Evolutionary conservation across 176 grass and related monocot genomes (phyloP), one percentile per base, ranked within the genome.

Genomic region (Alopecurus myosuroides): DNA sequence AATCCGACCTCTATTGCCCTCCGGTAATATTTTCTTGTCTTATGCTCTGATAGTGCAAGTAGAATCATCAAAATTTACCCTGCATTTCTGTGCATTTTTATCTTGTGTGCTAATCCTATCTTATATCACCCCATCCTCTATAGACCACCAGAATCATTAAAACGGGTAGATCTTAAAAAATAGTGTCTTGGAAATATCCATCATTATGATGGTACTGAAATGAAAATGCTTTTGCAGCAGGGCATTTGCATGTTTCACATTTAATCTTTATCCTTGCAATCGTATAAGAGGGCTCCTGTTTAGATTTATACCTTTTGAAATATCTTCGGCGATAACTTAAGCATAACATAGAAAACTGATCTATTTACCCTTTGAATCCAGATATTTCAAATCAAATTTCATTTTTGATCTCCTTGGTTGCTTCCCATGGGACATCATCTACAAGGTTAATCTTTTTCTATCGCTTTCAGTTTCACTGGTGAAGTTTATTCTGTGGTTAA

Each of bases 371-470:
- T 55, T 52, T 80, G 22, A 44, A 85, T 74, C 35, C 87, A 93
- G 91, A 51, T 97, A 99, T 33, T 65, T 84, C 86, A 99, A 99
- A 78, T 91, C 91, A 82, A 88, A 62, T 58, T 99, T 99, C 79
- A 45, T 94, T 30, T 91, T 97, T 63, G 94, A 99, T 78, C 60
- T 97, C 4, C 81, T 97, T 67, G 90, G 85, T 69, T 99, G 97
- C 76, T 77, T 97, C 69, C 97, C 97, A n/a, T 99, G 97, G 97
- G 94, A 99, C 71, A 2, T 6, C n/a, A 97, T 99, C 30, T 99
- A 97, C 79, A 97, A 86, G 97, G 97, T 97, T 82, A 71, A 8
- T 30, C 13, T 52, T 60, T 50, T 23, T 45, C 48, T 80, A 36
- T 64, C 19, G 5, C 29, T 39, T 11, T 37, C 22, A 25, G 57